Conservation (phyloP, 768 basidiomycete species). For the button mushroom (Agaricus bisporus) region DNA sequence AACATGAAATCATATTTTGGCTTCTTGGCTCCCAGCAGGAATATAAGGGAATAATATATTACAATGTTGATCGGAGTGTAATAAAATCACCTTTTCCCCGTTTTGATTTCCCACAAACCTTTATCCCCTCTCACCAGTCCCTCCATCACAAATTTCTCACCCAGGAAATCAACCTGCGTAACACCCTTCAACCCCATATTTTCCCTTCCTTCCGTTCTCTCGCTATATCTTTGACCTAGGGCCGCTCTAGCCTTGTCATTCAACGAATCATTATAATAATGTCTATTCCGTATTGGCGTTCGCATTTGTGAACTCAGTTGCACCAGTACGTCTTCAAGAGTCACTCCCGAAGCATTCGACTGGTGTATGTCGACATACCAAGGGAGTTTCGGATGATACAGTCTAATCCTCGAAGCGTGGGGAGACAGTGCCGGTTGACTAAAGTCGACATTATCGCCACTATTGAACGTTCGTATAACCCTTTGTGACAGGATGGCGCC, state of each 20-base stretch:
- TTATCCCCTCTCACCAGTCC: constrained; percentile 48
- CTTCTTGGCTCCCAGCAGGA: too few relatives aligned
- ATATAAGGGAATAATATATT: too few relatives aligned
- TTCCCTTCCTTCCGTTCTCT: constrained; percentile 31
- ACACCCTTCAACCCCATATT: constrained; percentile 38
- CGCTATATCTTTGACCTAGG: constrained; percentile 39
- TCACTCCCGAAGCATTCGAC: constrained; percentile 46
- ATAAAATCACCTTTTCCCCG: constrained; percentile 18
- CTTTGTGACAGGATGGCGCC: constrained; percentile 36
- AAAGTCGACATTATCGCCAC: constrained; percentile 43
- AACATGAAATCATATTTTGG: too few relatives aligned
- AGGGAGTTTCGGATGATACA: constrained; percentile 52
- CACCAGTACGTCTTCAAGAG: constrained; percentile 47
- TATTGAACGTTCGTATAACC: constrained; percentile 35
- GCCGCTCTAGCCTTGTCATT: constrained; percentile 35
- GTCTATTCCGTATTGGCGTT: constrained; percentile 38
- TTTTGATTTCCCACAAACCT: constrained; percentile 65
- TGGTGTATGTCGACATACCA: constrained; percentile 62
- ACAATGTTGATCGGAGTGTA: too few relatives aligned
- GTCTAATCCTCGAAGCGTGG: constrained; percentile 41
- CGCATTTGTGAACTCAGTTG: constrained; percentile 39
- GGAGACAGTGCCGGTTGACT: constrained; percentile 49
- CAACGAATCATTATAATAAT: constrained; percentile 58
- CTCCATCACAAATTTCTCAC: constrained; percentile 41
- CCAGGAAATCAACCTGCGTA: constrained; percentile 55